A percentile compares a stretch with the other conserved stretches of the same genome.
These are phyloP conservation scores for Circinella umbellata DNA, from an alignment of 371 early-diverging fungal genomes.

Conservation along the genomic window DNA sequence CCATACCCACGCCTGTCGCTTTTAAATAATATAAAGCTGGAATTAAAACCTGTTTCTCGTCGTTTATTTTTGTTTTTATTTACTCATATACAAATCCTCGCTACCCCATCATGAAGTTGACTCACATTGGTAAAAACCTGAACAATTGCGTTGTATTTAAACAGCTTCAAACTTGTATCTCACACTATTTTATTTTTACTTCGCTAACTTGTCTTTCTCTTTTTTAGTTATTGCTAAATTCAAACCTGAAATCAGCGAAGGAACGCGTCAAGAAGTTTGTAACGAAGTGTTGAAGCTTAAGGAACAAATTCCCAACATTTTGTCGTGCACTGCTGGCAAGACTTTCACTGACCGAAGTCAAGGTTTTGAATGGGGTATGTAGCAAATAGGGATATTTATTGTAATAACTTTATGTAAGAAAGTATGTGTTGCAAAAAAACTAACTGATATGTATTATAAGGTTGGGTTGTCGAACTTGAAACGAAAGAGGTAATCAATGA, in stretches of 20 bases:
- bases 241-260: conserved; percentile 43
- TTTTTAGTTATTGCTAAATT: conserved; percentile 50
- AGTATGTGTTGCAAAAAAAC: background rate
- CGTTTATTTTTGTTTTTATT: background rate
- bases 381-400: background rate
- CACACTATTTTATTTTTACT: background rate
- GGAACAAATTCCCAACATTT: conserved; percentile 40
- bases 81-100: background rate
- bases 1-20: too few relatives aligned
- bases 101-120: conserved; percentile 27
- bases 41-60: background rate
- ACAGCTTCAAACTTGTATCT: too few relatives aligned
- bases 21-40: background rate
- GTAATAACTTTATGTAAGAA: background rate
- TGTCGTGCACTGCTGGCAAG: conserved; percentile 41
- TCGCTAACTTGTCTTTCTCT: background rate
- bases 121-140: conserved; percentile 41
- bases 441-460: conserved; percentile 18
- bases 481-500: conserved; percentile 40
- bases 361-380: conserved; percentile 50
- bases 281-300: conserved; percentile 40
- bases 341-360: conserved; percentile 53
- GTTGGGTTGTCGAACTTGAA: conserved; percentile 52
- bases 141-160: background rate
- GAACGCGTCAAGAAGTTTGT: conserved; percentile 19